These are phyloP conservation scores for Epichloe bromicola DNA, from an alignment of 2,329 filamentous ascomycete genomes.

Conservation along the genomic window DNA sequence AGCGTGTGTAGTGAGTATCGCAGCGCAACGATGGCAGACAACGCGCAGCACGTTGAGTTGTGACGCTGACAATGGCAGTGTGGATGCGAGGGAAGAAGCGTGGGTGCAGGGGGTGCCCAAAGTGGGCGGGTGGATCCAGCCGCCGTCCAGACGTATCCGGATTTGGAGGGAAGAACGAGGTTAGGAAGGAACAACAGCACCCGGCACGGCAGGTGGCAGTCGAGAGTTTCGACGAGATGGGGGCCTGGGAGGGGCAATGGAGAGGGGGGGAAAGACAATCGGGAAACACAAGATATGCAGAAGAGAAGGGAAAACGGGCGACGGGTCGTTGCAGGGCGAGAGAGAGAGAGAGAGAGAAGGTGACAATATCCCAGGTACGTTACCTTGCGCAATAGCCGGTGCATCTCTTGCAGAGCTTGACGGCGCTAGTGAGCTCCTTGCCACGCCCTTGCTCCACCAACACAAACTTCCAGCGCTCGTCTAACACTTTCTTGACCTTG, in stretches of 20 bases:
- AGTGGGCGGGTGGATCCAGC: conserved; percentile 3
- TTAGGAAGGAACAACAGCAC: conserved; percentile 4
- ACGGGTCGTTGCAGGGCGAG: no score
- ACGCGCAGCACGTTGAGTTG: conserved; percentile 1
- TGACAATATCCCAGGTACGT: conserved; percentile 16
- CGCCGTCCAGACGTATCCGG: conserved; percentile 4
- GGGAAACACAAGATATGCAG: background rate
- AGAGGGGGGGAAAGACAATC: background rate
- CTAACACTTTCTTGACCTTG: conserved; percentile 87
- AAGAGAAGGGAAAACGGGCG: background rate
- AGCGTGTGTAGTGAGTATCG: background rate
- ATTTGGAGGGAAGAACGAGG: conserved; percentile 1
- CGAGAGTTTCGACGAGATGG: no score
- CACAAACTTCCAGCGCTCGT: conserved; percentile 94
- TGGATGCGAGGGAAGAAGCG: conserved; percentile 10
- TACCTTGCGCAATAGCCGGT: conserved; percentile 83
- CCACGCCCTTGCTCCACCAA: conserved; percentile 86
- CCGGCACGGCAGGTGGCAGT: background rate
- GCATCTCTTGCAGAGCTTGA: conserved; percentile 93
- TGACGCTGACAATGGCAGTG: conserved; percentile 3
- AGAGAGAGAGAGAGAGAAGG: background rate
- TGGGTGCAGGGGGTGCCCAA: conserved; percentile 6
- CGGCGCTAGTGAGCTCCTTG: conserved; percentile 90
- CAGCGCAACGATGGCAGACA: background rate
- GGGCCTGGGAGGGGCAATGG: background rate